phyloP scores from a whole-genome alignment of 2,329 filamentous ascomycete genomes.

The Dothistroma septosporum region DNA sequence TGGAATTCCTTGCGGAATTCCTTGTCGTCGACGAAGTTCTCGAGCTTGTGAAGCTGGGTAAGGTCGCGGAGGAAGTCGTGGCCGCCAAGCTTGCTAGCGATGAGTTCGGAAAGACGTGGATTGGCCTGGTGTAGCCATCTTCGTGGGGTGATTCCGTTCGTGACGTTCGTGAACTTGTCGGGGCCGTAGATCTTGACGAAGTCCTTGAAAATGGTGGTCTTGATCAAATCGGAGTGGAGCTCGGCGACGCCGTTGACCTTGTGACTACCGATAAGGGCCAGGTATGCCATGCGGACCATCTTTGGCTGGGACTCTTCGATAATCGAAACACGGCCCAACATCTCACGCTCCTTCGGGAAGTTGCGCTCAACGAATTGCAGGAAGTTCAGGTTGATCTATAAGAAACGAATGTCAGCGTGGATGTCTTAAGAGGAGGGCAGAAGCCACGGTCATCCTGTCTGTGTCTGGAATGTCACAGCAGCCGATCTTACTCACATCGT shows the following conservation, averaged over 20 bases:
- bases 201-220: conserved; percentile 99
- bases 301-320: conserved; percentile 96
- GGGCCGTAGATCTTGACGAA: conserved; percentile 92
- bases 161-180: conserved; percentile 98
- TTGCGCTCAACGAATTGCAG: conserved; percentile 83
- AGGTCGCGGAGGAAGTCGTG: conserved; percentile 86
- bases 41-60: conserved; percentile 78
- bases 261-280: conserved; percentile 95
- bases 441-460: not conserved
- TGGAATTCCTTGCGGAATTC: conserved; percentile 91
- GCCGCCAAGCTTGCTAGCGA: conserved; percentile 81
- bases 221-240: conserved; percentile 94
- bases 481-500: conserved; percentile 45
- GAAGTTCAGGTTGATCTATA: conserved; percentile 87
- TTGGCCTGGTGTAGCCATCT: conserved; percentile 98
- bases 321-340: conserved; percentile 85
- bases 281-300: conserved; percentile 95
- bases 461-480: not conserved
- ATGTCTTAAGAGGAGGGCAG: not conserved
- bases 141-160: conserved; percentile 93
- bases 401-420: not conserved
- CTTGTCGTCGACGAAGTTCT: conserved; percentile 78
- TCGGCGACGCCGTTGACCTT: conserved; percentile 99
- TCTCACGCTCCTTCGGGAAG: conserved; percentile 84
- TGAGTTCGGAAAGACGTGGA: conserved; percentile 83